phyloP scores from a whole-genome alignment of 2,329 filamentous ascomycete species.

The Fusarium hainanense region DNA sequence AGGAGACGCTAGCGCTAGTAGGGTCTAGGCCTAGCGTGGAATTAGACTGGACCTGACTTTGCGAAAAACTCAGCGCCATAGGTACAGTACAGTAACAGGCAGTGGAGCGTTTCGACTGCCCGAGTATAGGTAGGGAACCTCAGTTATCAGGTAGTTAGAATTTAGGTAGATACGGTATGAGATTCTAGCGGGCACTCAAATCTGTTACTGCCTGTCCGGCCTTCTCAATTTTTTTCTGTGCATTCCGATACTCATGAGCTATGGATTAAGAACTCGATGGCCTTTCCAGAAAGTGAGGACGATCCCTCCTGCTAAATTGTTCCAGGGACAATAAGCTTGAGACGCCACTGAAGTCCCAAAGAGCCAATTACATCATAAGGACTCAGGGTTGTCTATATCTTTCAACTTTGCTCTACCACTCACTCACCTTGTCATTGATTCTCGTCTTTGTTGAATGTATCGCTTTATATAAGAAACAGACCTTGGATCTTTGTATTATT shows the following conservation, averaged over 20 bases:
- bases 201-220: neutral
- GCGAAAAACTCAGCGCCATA: conserved; percentile 15
- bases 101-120: neutral
- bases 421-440: neutral
- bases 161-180: neutral
- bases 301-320: neutral
- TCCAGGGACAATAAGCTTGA: conserved; percentile 3
- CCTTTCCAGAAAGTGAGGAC: neutral
- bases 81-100: neutral
- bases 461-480: neutral
- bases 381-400: conserved; percentile 6
- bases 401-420: conserved; percentile 15
- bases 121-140: neutral
- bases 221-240: neutral
- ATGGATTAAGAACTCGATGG: neutral
- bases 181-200: neutral
- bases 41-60: conserved; percentile 7
- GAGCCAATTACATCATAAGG: conserved; percentile 23
- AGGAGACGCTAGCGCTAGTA: conserved; percentile 45
- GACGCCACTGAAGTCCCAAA: neutral
- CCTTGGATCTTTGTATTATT: neutral
- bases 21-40: conserved; percentile 41
- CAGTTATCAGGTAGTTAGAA: neutral
- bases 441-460: neutral
- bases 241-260: neutral